These are phyloP conservation scores for Chytriomyces sp. DNA, from an alignment of 192 early-diverging fungal genomes.

Conservation along the genomic window DNA sequence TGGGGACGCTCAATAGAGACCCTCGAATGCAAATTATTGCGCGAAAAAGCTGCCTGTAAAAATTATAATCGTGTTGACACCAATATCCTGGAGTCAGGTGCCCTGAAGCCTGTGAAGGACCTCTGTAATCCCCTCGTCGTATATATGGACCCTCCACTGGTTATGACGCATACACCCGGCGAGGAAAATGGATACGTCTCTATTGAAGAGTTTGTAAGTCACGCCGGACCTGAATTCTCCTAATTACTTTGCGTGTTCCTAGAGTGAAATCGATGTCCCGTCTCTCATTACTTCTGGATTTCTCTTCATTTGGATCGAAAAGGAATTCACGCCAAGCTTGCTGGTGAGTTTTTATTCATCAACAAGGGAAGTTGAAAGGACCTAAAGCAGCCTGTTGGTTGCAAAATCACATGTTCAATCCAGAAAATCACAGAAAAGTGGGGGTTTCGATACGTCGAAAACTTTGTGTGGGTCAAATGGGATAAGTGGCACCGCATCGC, in stretches of 20 bases:
- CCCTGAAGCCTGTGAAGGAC: not conserved
- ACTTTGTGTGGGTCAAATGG: constrained; percentile 95
- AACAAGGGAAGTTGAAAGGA: not conserved
- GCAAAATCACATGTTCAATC: not conserved
- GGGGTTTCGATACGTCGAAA: constrained; percentile 93
- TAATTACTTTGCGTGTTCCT: not conserved
- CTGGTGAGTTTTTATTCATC: constrained; percentile 39
- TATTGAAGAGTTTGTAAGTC: constrained; percentile 6
- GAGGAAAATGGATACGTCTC: not conserved
- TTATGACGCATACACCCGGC: not conserved
- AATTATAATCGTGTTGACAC: too few species aligned
- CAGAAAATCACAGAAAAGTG: constrained; percentile 66
- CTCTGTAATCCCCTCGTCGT: constrained; percentile 7
- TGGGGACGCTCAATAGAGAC: constrained; percentile 8
- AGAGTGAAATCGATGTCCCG: constrained; percentile 42
- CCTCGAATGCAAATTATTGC: too few species aligned
- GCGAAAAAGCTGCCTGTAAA: too few species aligned
- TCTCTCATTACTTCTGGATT: constrained; percentile 77
- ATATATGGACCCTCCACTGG: constrained; percentile 25
- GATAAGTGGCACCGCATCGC: constrained; percentile 81
- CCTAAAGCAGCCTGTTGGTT: not conserved
- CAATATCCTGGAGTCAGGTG: constrained; percentile 25
- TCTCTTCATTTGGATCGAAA: constrained; percentile 93
- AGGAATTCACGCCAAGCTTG: constrained; percentile 85
- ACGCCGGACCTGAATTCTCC: constrained; percentile 17